A percentile compares a stretch with the other conserved stretches of the same genome.
phyloP scores from a whole-genome alignment of 805 yeast species.

The Suhomyces sp. region DNA sequence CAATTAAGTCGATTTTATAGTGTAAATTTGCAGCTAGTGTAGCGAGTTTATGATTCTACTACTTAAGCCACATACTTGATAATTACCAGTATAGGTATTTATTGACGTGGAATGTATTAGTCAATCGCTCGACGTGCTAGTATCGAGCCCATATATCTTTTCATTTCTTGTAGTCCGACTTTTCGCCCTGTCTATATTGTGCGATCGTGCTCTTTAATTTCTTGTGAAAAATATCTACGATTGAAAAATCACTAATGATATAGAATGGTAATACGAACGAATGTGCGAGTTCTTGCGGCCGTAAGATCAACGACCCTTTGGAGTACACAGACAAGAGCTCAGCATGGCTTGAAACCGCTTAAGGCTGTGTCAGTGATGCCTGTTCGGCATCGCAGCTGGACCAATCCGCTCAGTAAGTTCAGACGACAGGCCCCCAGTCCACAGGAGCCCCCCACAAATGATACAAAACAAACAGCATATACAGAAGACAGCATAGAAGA shows the following conservation, averaged over 20 bases:
- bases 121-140: background rate
- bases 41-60: too few relatives aligned
- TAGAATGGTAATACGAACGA: background rate
- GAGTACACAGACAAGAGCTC: background rate
- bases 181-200: background rate
- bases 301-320: background rate
- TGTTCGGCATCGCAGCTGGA: slow-evolving; percentile 10
- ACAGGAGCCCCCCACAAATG: background rate
- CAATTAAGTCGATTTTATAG: too few relatives aligned
- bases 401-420: slow-evolving; percentile 17
- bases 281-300: background rate
- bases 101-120: too few relatives aligned
- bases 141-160: background rate
- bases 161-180: background rate
- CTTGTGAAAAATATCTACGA: background rate
- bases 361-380: background rate
- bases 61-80: too few relatives aligned
- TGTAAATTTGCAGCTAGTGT: too few relatives aligned
- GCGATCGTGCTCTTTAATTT: background rate
- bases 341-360: background rate
- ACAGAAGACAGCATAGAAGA: background rate
- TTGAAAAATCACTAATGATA: background rate
- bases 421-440: background rate
- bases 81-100: too few relatives aligned
- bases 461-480: background rate